Evolutionary conservation across 805 yeast species (phyloP), one percentile per base, ranked within the genome.

Genomic region (Saturnispora dispora): DNA sequence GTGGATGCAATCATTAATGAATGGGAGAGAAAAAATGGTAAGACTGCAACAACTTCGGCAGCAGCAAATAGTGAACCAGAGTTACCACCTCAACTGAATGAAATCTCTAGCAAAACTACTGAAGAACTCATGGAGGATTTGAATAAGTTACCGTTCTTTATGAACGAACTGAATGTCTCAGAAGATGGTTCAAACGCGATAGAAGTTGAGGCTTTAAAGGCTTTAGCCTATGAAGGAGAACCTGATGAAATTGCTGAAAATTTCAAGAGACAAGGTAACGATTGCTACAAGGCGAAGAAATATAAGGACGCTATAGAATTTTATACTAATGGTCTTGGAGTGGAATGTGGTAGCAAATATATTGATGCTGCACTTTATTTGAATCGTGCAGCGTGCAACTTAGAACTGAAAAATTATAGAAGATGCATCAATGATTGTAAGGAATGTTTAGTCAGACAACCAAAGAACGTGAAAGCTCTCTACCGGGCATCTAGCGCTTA

Each of bases 181-280:
- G 88, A 85, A 58, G 82, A 76, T 4, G 88, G 86, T 45, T 91
- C 89, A 32, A 84, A 81, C 43, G 87, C 86, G 61, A 62, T 73
- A 4, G 83, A 80, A 48, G 69, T 93, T 17, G 98, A 91, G 63
- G 99, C 99, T 0, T 73, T 93, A 52, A 84, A 83, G 62, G 91
- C 96, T 5, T 71, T 93, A 58, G 96, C 95, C 0, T 89, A 88
- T 62, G 99, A 93, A 47, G 99, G 98, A 44, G 96, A 88, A 56
- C 96, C 97, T 0, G 82, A 85, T 60, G 99, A 93, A 62, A 73
- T 89, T 35, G 97, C 97, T 4, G 74, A 79, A 23, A 90, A 89
- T 62, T 93, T 90, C 71, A 88, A 89, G 56, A 82, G 78, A 54
- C 97, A 91, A 63, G 99, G 99, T 5, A 93, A 95, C 65, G 97